Evolutionary conservation across 257 asterid species (phyloP), one percentile per base, ranked within the genome.

Genomic region (Oldenlandia corymbosa): DNA sequence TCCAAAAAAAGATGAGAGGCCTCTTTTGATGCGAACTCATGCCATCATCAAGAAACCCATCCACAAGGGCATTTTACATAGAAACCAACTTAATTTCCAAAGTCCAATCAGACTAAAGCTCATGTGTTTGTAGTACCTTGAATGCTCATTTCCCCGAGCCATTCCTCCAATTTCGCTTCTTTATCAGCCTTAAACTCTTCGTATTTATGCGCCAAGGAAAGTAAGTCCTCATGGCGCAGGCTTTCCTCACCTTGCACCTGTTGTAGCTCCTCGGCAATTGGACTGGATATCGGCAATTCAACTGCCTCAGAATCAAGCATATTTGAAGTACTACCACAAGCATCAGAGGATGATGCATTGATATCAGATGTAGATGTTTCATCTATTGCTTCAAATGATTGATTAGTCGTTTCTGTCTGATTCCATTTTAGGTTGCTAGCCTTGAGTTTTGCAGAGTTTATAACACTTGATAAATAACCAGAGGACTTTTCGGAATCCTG

Each of bases 151-250:
- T 75, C 81, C 69, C 76, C 90, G 64, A 93, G 69, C 99, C 99
- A 93, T 67, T 88, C 87, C 71, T 87, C 88, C 62, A 93, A 74
- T 77, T 85, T 82, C 8, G 86, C 90, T 70, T 90, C 94, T 83
- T 66, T 82, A 69, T 85, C 89, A 42, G 97, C 94, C 74, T 71
- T 86, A 34, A 93, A 86, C 74, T 90, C 94, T 11, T 88, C 86
- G 18, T 71, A 88, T 36, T 75, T 76, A 51, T 77, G 80, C 1
- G 80, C 73, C 68, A 79, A 69, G 9, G 93, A 74, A 17, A 81
- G 65, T 18, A 77, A 68, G 16, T 83, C 77, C 21, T 83, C 80
- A 36, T 75, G 60, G 27, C 93, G 68, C 65, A 61, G 6, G 60
- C 85, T 78, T 72, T 75, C 72, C 58, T 76, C 68, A 18, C 55